A percentile compares a stretch with the other conserved stretches of the same genome.
phyloP scores from a whole-genome alignment of 805 yeast species.

The Yueomyces sinensis region DNA sequence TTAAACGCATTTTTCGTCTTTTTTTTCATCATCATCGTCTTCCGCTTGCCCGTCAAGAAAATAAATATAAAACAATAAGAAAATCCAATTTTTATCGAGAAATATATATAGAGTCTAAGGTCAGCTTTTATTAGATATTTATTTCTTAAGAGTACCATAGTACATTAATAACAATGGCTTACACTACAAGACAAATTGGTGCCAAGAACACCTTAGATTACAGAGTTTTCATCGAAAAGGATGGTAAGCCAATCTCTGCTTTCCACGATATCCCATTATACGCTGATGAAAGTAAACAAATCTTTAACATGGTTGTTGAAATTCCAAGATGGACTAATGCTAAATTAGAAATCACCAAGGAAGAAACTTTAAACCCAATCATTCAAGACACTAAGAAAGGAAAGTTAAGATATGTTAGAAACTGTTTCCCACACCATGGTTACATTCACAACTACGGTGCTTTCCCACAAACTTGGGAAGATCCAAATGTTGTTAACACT shows the following conservation, averaged over 20 bases:
- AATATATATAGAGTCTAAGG: no score
- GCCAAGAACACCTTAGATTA: conserved; percentile 91
- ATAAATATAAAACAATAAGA: no score
- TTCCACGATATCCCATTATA: conserved; percentile 90
- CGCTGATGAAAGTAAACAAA: conserved; percentile 85
- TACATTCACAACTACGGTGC: conserved; percentile 98
- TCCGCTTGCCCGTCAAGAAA: no score
- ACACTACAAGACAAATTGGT: conserved; percentile 86
- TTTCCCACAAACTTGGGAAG: conserved; percentile 90
- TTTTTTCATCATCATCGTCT: no score
- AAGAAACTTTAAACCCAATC: conserved; percentile 76
- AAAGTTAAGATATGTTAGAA: conserved; percentile 86
- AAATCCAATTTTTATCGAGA: no score
- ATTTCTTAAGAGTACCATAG: no score
- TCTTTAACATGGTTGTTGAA: conserved; percentile 86
- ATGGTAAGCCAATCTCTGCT: conserved; percentile 89
- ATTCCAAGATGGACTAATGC: conserved; percentile 99
- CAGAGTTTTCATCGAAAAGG: conserved; percentile 82
- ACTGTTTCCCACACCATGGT: conserved; percentile 98
- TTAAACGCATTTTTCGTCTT: no score
- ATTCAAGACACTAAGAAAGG: conserved; percentile 97
- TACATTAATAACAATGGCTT: conserved; percentile 36
- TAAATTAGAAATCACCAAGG: conserved; percentile 88
- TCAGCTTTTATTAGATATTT: no score
- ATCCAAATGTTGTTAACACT: conserved; percentile 49